phyloP scores from a whole-genome alignment of 108 stramenopile species.

The Schizochytrium sp. region DNA sequence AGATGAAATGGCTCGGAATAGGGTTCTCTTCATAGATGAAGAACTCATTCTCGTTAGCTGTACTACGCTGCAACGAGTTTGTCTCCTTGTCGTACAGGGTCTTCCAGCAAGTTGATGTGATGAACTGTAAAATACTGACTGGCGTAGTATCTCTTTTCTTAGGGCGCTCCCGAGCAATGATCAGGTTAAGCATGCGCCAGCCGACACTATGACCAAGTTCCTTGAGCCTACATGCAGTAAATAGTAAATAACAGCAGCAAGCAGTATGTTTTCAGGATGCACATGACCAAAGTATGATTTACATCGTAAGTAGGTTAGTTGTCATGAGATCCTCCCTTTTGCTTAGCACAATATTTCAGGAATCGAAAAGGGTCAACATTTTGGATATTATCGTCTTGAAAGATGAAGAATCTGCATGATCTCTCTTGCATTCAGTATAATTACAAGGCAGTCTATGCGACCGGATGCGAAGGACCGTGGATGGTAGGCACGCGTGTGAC shows the following conservation, averaged over 20 bases:
- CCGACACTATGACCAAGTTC: slow-evolving; percentile 48
- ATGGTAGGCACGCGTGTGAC: not conserved
- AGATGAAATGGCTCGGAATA: slow-evolving; percentile 30
- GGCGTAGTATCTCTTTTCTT: slow-evolving; percentile 42
- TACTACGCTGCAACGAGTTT: slow-evolving; percentile 39
- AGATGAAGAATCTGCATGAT: too few species aligned
- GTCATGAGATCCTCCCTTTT: too few species aligned
- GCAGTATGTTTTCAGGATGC: too few species aligned
- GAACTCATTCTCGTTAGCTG: slow-evolving; percentile 47
- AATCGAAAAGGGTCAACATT: too few species aligned
- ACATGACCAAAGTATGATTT: too few species aligned
- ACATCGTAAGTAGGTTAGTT: too few species aligned
- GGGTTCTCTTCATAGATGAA: slow-evolving; percentile 53
- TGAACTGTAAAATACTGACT: slow-evolving; percentile 48
- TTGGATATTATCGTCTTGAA: too few species aligned
- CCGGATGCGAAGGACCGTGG: not conserved
- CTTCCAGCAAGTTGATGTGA: slow-evolving; percentile 56
- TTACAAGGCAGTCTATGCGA: too few species aligned
- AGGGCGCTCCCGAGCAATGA: slow-evolving; percentile 1
- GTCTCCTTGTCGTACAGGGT: slow-evolving; percentile 23
- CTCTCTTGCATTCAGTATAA: too few species aligned
- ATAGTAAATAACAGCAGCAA: too few species aligned
- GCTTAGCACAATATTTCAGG: too few species aligned
- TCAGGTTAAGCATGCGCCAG: slow-evolving; percentile 37
- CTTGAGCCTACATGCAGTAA: slow-evolving; percentile 34